phyloP scores from a whole-genome alignment of 306 rosid genomes.

The Heteromeles arbutifolia region DNA sequence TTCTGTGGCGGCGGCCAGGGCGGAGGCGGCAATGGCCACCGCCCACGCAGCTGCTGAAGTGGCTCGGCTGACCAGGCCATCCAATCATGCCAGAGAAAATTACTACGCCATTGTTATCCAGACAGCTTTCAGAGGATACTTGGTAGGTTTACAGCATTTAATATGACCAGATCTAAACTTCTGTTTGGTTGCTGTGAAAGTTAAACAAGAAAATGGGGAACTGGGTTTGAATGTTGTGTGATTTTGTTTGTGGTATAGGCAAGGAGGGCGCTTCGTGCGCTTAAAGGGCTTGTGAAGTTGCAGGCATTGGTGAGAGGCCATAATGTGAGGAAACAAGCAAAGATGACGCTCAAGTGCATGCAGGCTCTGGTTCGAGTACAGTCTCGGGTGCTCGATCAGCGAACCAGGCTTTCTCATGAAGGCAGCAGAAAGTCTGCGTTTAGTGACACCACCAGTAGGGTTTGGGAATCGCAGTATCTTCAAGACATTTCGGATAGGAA shows the following conservation, averaged over 20 bases:
- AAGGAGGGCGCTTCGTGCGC: constrained; percentile 88
- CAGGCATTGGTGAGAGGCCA: constrained; percentile 96
- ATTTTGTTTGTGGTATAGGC: constrained; percentile 43
- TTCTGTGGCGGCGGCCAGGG: constrained; percentile 67
- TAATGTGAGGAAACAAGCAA: constrained; percentile 91
- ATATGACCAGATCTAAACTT: constrained; percentile 9
- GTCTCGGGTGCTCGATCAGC: constrained; percentile 74
- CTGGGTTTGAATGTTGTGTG: not conserved
- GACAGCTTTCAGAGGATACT: constrained; percentile 87
- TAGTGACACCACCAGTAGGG: constrained; percentile 63
- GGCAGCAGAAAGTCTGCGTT: constrained; percentile 80
- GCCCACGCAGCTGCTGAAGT: constrained; percentile 69
- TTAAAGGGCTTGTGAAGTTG: constrained; percentile 86
- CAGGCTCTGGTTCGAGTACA: constrained; percentile 90
- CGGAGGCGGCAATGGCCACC: constrained; percentile 78
- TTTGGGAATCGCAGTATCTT: constrained; percentile 63
- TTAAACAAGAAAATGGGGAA: not conserved
- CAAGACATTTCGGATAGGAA: constrained; percentile 78
- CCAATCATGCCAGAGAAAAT: constrained; percentile 35
- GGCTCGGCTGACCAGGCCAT: constrained; percentile 55
- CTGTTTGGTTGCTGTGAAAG: not conserved
- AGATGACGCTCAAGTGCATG: constrained; percentile 91
- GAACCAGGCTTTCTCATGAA: constrained; percentile 68
- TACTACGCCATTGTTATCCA: constrained; percentile 60
- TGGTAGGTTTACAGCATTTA: constrained; percentile 39